A percentile compares a stretch with the other conserved stretches of the same genome.
phyloP scores from a whole-genome alignment of 1,139 yeast species.

The Chernovozyma aurita region DNA sequence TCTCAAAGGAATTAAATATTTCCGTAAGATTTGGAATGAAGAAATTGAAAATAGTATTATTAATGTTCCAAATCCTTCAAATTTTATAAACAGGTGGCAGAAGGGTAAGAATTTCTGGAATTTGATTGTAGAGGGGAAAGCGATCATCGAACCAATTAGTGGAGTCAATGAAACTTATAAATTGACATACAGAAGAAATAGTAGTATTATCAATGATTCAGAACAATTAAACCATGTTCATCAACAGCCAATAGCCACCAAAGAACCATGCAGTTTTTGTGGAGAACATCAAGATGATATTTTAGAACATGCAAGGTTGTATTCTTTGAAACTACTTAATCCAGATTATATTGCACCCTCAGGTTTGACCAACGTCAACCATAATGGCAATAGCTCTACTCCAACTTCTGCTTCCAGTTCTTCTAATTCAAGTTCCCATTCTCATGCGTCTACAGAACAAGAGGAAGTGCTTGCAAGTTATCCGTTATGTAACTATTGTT shows the following conservation, averaged over 20 bases:
- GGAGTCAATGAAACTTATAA: conserved; percentile 74
- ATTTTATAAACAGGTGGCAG: conserved; percentile 42
- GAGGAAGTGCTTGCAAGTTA: conserved; percentile 39
- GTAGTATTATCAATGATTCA: conserved; percentile 3
- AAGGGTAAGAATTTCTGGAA: conserved; percentile 53
- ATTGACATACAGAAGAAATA: conserved; percentile 19
- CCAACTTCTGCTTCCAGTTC: conserved; percentile 10
- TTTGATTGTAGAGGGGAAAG: conserved; percentile 73
- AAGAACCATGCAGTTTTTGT: conserved; percentile 75
- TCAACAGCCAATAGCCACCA: conserved; percentile 61
- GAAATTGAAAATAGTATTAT: conserved; percentile 67
- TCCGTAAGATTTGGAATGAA: conserved; percentile 62
- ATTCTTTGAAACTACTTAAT: conserved; percentile 50
- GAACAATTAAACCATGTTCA: background rate
- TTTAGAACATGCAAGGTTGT: conserved; percentile 73
- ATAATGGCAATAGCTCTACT: conserved; percentile 7
- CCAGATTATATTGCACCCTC: conserved; percentile 13
- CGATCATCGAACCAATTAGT: conserved; percentile 80
- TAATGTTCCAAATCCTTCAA: conserved; percentile 28
- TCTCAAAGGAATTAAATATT: conserved; percentile 55
- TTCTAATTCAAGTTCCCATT: conserved; percentile 2
- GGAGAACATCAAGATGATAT: conserved; percentile 69
- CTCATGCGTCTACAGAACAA: conserved; percentile 5
- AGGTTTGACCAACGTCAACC: background rate
- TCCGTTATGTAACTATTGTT: conserved; percentile 83